A percentile compares a stretch with the other conserved stretches of the same genome.
phyloP scores from a whole-genome alignment of 495 filamentous ascomycete genomes.

The Ramalina peruviana region DNA sequence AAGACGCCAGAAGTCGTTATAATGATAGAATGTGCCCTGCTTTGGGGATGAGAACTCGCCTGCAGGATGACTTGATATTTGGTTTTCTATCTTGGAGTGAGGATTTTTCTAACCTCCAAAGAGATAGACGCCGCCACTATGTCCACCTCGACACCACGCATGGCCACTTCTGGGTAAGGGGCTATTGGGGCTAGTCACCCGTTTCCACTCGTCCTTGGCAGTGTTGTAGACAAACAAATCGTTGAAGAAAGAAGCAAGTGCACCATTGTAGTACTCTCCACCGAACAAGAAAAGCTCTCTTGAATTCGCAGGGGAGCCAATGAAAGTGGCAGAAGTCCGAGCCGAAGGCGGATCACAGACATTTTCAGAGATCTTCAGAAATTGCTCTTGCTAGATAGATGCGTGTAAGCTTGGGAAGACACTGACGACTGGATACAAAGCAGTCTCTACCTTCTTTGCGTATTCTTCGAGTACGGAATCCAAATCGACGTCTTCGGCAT shows the following conservation, averaged over 20 bases:
- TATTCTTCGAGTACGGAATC: slow-evolving; percentile 96
- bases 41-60: slow-evolving; percentile 65
- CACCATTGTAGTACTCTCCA: slow-evolving; percentile 59
- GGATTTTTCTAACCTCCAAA: slow-evolving; percentile 52
- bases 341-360: slow-evolving; percentile 61
- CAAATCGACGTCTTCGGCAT: slow-evolving; percentile 84
- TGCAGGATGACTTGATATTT: slow-evolving; percentile 29
- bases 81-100: neutral
- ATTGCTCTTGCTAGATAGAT: slow-evolving; percentile 62
- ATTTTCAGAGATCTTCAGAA: slow-evolving; percentile 82
- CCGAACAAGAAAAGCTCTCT: slow-evolving; percentile 90
- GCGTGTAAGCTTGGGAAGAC: slow-evolving; percentile 3
- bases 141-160: slow-evolving; percentile 79
- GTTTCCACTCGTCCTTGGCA: slow-evolving; percentile 74
- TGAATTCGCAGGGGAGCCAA: slow-evolving; percentile 69
- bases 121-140: slow-evolving; percentile 72
- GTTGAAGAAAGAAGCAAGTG: slow-evolving; percentile 49
- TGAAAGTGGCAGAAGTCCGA: slow-evolving; percentile 61
- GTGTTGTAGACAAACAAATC: slow-evolving; percentile 81
- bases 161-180: slow-evolving; percentile 85
- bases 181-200: slow-evolving; percentile 78
- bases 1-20: slow-evolving; percentile 95
- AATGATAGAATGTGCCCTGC: slow-evolving; percentile 97
- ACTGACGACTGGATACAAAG: neutral
- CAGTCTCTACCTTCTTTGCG: slow-evolving; percentile 25